These are phyloP conservation scores for Amphichorda felina DNA, from an alignment of 2,329 filamentous ascomycete genomes.

Conservation along the genomic window DNA sequence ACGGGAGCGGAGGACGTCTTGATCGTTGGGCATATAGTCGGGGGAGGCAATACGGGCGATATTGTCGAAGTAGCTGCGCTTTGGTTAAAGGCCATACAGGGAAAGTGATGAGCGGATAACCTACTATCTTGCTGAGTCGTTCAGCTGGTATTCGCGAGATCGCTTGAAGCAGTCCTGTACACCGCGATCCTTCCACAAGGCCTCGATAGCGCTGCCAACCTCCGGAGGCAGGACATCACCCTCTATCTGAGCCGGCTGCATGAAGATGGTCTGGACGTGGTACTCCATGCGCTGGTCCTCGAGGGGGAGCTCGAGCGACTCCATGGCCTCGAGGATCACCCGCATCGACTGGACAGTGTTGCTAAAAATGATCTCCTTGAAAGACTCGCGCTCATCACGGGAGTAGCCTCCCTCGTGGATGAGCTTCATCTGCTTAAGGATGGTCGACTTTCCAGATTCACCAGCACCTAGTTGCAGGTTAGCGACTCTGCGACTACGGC, in stretches of 20 bases:
- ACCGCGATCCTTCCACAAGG: constrained; percentile 84
- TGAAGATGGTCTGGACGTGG: constrained; percentile 97
- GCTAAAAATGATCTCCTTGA: constrained; percentile 62
- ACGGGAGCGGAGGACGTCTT: constrained; percentile 89
- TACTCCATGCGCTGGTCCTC: constrained; percentile 91
- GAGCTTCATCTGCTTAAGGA: constrained; percentile 99
- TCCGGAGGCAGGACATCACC: constrained; percentile 89
- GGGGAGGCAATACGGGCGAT: constrained; percentile 82
- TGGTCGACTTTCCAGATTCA: constrained; percentile 90
- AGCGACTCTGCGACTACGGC: background rate
- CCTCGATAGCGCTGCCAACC: constrained; percentile 85
- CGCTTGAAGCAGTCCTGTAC: constrained; percentile 94
- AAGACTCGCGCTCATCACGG: constrained; percentile 65
- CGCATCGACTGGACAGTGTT: constrained; percentile 61
- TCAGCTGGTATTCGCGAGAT: constrained; percentile 90
- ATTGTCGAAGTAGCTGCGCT: constrained; percentile 83
- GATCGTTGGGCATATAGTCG: constrained; percentile 90
- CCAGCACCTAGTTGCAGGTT: constrained; percentile 60
- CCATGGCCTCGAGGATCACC: constrained; percentile 58
- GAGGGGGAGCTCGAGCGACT: constrained; percentile 64
- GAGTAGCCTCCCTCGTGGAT: constrained; percentile 99
- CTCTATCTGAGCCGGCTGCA: constrained; percentile 95
- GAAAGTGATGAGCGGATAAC: constrained; percentile 20
- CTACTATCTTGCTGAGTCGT: constrained; percentile 93
- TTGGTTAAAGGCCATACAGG: constrained; percentile 16